These are phyloP conservation scores for Cordyceps fumosorosea DNA, from an alignment of 2,329 filamentous ascomycete species.

Conservation along the genomic window DNA sequence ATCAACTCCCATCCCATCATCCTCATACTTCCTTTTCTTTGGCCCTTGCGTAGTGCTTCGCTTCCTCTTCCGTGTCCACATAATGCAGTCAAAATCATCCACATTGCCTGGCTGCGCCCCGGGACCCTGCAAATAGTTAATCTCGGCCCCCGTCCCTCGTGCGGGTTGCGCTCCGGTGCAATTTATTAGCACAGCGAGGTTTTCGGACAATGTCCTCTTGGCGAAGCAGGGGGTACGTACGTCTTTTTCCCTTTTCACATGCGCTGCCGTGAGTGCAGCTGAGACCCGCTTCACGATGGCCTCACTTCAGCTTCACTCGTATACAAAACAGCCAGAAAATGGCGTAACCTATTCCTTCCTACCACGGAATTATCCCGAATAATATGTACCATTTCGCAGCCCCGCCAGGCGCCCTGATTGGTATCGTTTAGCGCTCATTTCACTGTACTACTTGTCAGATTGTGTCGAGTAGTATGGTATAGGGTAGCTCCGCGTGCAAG, in stretches of 20 bases:
- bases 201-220: not conserved
- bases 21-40: no score
- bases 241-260: not conserved
- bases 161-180: not conserved
- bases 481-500: no score
- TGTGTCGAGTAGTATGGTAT: no score
- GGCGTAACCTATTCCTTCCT: no score
- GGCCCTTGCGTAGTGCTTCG: no score
- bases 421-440: no score
- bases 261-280: not conserved
- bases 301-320: not conserved
- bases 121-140: not conserved
- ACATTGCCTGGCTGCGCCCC: not conserved
- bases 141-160: not conserved
- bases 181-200: not conserved
- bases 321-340: not conserved
- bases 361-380: no score
- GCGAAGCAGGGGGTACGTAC: not conserved
- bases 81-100: not conserved
- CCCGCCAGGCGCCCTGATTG: not conserved
- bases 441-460: no score
- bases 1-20: no score
- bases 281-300: not conserved
- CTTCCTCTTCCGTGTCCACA: not conserved
- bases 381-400: not conserved